Base-by-base conservation (phyloP, 768 basidiomycete species). In the Suillus fuscotomentosus region DNA sequence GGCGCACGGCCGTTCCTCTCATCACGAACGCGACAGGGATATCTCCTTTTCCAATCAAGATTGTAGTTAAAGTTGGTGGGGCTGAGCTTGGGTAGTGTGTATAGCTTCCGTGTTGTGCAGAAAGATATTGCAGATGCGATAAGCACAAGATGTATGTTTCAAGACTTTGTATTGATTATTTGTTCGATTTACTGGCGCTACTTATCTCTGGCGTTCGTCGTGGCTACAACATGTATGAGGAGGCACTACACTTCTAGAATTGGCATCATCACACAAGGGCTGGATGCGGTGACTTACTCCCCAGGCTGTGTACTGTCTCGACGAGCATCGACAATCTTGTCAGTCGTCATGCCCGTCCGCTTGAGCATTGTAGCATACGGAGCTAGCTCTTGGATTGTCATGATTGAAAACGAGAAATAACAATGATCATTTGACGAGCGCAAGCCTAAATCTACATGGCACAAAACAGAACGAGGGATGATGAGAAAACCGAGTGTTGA, bases 21-120 rank as follows among this genome's bases (percentile, higher is more conserved):
- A 94, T 94, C 63, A 91, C 89, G n/a, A 87, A 90, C 63, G 86
- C 87, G 4, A 76, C 81, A 36, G 87, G 87, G 5, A 90, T 94
- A 50, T 93, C 92, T 0, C 92, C 92, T 0, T 94, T 94, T 70
- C 92, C 92, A 2, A 82, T 92, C 43, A 85, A 85, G 65, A 85
- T 94, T 43, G 71, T 76, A 5, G 90, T 92, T 57, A 87, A 81
- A 64, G 80, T 93, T 36, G 90, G 87, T 5, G 90, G 88, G 11
- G 72, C 82, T 17, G 89, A 91, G 71, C 78, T 91, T 22, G 83
- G 79, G 3, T 83, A 42, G 27, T 27, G 41, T 54, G 24, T 27
- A 17, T 10, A 27, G 39, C 24, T 38, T 56, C 3, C 1, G 13
- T 38, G 36, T 56, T 39, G 36, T 24, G 15, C 7, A 24, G 39